Base-by-base conservation (phyloP, 345 rosid species). In the Microcos paniculata region DNA sequence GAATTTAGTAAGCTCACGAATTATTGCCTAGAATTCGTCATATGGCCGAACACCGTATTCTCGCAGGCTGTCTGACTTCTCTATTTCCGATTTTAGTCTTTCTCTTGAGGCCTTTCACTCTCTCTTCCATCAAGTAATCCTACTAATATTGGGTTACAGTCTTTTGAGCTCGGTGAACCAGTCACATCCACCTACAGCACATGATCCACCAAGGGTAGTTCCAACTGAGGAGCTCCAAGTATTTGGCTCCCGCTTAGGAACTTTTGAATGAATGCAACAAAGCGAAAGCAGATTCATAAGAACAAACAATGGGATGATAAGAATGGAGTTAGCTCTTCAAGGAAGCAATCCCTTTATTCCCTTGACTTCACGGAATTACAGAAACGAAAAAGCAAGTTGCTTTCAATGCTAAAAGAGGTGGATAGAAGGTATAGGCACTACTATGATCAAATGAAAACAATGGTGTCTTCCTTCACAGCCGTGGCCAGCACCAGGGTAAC, bases 11-110 rank as follows among this genome's bases (percentile, higher is more conserved):
- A 93, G 99, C 88, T 95, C 99, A 8, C 99, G 98, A 0, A 95
- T 95, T 73, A 95, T 95, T 59, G 88, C 99, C 3, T 84, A 97
- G 14, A 95, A 95, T 79, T 95, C 99, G 1, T 95, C 99, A 0
- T 95, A 95, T 79, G 99, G 99, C 10, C 89, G 99, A 70, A 92
- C 99, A 61, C 99, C 99, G 6, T 95, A 91, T 71, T 95, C 99
- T 2, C 89, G 99, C 58, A 84, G 99, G 73, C 90, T 95, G 15
- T 95, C 99, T 2, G 99, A 95, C 79, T 95, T 95, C 85, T 95
- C 99, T 24, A 95, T 98, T n/a, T 91, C 99, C 24, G 99, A 95
- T 84, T 95, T 95, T 61, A 89, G 91, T 74, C 95, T 95, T 78
- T 95, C 99, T 46, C 82, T 93, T 45, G 99, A 95, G 71, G 92